Evolutionary conservation across 257 asterid species (phyloP).

Genomic region (Salvia rosmarinus): DNA sequence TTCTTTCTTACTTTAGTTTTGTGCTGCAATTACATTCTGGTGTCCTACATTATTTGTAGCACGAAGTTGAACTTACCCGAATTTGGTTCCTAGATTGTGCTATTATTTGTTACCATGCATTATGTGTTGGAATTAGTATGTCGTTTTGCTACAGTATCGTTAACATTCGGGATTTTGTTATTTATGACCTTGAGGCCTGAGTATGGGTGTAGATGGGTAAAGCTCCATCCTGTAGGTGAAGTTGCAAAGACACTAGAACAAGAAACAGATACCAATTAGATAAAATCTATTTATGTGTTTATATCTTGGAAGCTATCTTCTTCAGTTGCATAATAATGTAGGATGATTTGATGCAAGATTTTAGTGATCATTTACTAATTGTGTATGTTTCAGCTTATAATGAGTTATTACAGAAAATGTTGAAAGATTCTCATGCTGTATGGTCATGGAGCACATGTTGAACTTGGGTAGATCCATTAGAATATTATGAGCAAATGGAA

Average conservation of each 20-base stretch:
- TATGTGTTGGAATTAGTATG: neutral
- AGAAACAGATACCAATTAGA: neutral
- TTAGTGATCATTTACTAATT: conserved; percentile 9
- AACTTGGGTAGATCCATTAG: neutral
- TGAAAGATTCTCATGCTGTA: neutral
- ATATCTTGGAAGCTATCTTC: neutral
- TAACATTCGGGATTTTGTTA: neutral
- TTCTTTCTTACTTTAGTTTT: neutral
- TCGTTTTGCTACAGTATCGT: neutral
- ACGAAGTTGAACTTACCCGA: neutral
- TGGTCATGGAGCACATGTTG: neutral
- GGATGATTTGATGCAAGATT: neutral
- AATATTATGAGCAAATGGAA: neutral
- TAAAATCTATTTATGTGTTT: neutral
- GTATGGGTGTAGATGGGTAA: conserved; percentile 4
- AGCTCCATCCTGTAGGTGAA: neutral
- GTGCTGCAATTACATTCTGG: neutral
- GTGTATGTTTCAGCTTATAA: neutral
- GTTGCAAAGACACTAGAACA: neutral
- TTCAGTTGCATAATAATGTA: neutral
- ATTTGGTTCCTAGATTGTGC: neutral
- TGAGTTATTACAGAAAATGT: neutral
- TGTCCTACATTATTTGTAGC: neutral
- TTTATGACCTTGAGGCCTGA: neutral
- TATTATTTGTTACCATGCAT: neutral